Conservation (phyloP, 768 basidiomycete species). For the Mycena indigotica region DNA sequence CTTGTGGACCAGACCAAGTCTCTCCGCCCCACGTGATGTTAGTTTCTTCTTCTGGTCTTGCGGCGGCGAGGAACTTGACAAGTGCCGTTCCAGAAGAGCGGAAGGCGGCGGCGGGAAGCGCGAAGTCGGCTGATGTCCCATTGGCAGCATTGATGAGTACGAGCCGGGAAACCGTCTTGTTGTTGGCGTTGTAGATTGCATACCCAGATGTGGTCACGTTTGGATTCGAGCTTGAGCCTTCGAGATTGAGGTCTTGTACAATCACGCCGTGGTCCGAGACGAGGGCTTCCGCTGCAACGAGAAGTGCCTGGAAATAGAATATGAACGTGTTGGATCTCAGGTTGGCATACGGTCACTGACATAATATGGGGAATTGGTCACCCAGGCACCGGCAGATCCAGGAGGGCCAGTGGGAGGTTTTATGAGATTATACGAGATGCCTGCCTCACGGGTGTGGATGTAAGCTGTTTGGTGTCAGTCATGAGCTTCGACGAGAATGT, state of each 20-base stretch:
- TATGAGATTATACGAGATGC: slow-evolving; percentile 55
- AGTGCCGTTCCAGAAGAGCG: slow-evolving; percentile 20
- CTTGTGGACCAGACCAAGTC: slow-evolving; percentile 44
- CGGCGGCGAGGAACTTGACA: slow-evolving; percentile 53
- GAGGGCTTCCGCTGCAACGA: slow-evolving; percentile 49
- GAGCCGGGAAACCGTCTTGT: slow-evolving; percentile 42
- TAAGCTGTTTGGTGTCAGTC: slow-evolving; percentile 38
- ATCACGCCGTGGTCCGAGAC: slow-evolving; percentile 42
- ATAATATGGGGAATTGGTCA: slow-evolving; percentile 53
- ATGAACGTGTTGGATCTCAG: background rate
- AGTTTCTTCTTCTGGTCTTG: slow-evolving; percentile 48
- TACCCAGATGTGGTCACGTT: slow-evolving; percentile 53
- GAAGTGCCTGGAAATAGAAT: slow-evolving; percentile 34
- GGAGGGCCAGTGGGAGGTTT: slow-evolving; percentile 41
- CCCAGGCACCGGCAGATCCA: slow-evolving; percentile 44
- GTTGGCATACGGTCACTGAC: slow-evolving; percentile 6
- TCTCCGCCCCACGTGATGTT: slow-evolving; percentile 66
- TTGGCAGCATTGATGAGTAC: slow-evolving; percentile 56
- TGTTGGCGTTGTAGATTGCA: slow-evolving; percentile 57
- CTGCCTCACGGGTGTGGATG: slow-evolving; percentile 56
- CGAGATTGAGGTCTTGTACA: slow-evolving; percentile 50
- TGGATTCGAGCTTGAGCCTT: slow-evolving; percentile 37
- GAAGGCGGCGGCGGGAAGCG: slow-evolving; percentile 37
- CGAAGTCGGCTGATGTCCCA: slow-evolving; percentile 41
- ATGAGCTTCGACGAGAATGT: background rate